phyloP scores from a whole-genome alignment of 1,139 yeast genomes.

The Candida sp. region DNA sequence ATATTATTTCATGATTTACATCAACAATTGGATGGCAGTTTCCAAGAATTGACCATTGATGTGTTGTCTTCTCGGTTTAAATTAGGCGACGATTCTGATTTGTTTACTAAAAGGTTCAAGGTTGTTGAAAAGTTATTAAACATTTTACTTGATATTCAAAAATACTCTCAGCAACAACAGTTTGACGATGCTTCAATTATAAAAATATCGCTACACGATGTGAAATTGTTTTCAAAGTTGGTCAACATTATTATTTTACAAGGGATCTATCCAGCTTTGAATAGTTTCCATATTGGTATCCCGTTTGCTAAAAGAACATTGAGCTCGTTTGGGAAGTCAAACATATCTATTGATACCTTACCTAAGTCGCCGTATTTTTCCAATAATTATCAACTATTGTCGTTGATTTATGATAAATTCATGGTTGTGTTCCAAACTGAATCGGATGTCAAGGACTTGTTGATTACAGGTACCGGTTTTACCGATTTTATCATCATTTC shows the following conservation, averaged over 20 bases:
- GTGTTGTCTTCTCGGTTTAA: conserved; percentile 10
- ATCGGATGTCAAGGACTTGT: conserved; percentile 53
- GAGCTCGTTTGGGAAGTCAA: conserved; percentile 35
- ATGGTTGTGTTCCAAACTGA: conserved; percentile 28
- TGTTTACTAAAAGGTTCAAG: conserved; percentile 2
- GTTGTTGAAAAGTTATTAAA: conserved; percentile 28
- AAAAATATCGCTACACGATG: conserved; percentile 78
- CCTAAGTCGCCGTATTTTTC: conserved; percentile 7
- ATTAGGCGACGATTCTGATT: background rate
- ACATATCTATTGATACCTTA: conserved; percentile 18
- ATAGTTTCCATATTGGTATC: conserved; percentile 53
- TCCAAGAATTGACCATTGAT: conserved; percentile 22
- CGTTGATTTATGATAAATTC: conserved; percentile 31
- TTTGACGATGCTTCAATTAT: conserved; percentile 41
- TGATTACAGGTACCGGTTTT: conserved; percentile 68
- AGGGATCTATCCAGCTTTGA: conserved; percentile 67
- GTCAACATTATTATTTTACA: conserved; percentile 62
- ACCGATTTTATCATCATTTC: conserved; percentile 63
- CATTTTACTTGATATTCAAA: conserved; percentile 33
- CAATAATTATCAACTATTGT: conserved; percentile 23
- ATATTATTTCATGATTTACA: conserved; percentile 30
- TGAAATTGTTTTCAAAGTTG: conserved; percentile 66
- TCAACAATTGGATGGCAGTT: conserved; percentile 16
- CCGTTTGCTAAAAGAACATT: conserved; percentile 61
- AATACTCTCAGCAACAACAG: conserved; percentile 18